Evolutionary conservation across 305 asterid genomes (phyloP), one percentile per base, ranked within the genome.

Genomic region (Euphrasia arctica): DNA sequence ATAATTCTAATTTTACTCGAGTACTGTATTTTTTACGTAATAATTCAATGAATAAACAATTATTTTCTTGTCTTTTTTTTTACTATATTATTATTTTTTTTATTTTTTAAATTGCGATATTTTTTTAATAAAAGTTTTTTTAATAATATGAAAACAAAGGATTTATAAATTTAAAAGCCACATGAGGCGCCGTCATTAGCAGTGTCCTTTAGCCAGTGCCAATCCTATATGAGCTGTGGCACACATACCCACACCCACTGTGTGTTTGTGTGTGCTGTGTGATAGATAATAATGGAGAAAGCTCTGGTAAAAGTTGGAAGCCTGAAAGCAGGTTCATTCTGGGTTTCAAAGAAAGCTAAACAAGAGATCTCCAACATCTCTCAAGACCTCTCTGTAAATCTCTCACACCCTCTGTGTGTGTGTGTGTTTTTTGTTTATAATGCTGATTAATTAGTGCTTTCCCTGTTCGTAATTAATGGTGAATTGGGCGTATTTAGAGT

Each of bases 301-400:
- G 92, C 91, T 34, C 58, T 91, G 78, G 75, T 76, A 9, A 89
- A 75, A 82, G 93, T 87, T 49, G 98, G 83, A 51, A 91, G 95
- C 86, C 58, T 91, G 1, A 91, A 91, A 81, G 84, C 89, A 51
- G 77, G 88, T 36, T 78, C 93, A 68, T 86, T 86, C 60, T 88
- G 96, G 96, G 89, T 88, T 59, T 83, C 95, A 25, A 83, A 85
- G 81, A 91, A 85, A 75, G 95, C 98, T 43, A 91, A 89, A 76
- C 79, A 89, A 81, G 98, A 91, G 80, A 73, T 91, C 76, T 70
- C 82, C 78, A 87, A 80, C 80, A 89, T 89, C 72, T 74, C 97
- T 5, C 86, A 89, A 73, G 97, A 91, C 82, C 72, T 91, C 74
- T 76, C 82, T 58, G 98, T 89, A 79, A 62, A 48, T 41, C 54